Base-by-base conservation (phyloP, 257 asterid genomes). In the Scutellaria barbata region DNA sequence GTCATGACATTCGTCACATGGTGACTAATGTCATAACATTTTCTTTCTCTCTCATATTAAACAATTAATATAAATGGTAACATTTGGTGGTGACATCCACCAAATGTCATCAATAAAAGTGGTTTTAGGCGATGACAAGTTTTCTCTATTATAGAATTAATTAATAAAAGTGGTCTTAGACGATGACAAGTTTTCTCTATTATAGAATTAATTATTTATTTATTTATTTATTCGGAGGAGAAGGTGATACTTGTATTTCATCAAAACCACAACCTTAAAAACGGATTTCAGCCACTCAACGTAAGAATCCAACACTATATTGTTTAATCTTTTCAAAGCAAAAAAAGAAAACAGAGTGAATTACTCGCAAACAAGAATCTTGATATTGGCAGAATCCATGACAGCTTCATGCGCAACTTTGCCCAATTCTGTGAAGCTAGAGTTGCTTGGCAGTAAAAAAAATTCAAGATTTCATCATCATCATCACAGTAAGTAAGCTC, bases 401-500 rank as follows among this genome's bases (percentile, higher is more conserved):
- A 76, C 92, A 42, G 74, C 86, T 77, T 85, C 87, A n/a, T 84
- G 80, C 60, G 81, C 89, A 45, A 40, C 74, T 18, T 69, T 81
- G 56, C 82, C 89, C 0, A 77, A 76, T 33, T 74, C 77, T 16
- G 71, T 72, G 64, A 82, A 82, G 50, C 72, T 78, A 40, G 84
- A 81, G 65, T 65, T 80, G 71, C 81, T 83, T 68, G 79, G 80
- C 43, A 56, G 74, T 42, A 82, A 16, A 61, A 81, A 77, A 43
- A 76, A 66, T 46, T 64, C 80, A 16, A 79, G 67, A 72, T 25
- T 81, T 62, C 82, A 74, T 56, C 84, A 43, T 62, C 83, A 47
- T 47, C 76, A 50, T 30, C 77, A 54, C 78, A 84, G 96, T 90
- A 76, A 84, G 96, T 88, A 74, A 81, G 92, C 46, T 74, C 71